Evolutionary conservation across 2,329 filamentous ascomycete genomes (phyloP), one percentile per base, ranked within the genome.

Genomic region (Cordyceps cicadae): DNA sequence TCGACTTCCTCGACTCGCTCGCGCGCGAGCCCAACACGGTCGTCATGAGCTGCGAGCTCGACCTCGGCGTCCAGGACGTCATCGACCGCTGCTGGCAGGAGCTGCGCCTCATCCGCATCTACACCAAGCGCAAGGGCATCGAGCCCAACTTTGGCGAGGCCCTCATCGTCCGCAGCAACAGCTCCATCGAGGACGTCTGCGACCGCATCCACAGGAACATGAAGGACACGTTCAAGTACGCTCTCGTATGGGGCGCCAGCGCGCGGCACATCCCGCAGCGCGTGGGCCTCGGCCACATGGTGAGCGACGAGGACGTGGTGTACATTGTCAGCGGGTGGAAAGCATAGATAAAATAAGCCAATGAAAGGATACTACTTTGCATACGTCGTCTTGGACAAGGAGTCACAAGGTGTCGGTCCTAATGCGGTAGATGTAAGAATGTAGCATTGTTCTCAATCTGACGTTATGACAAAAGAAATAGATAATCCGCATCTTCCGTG

Each of bases 171-270:
- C 83, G 95, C 62, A 86, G 81, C 71, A 89, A 92, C 68, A 91
- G 90, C 70, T 90, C 87, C 14, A 92, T 99, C 70, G 94, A 97
- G 76, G 93, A 99, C 74, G 94, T 99, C 11, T 99, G 94, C 75
- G 94, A 99, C 74, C 86, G 90, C 68, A 89, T 99, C 66, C 94
- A 99, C 77, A 82, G 94, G 64, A 94, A 86, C 29, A 78, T 99
- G 66, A 99, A 97, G 83, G 95, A 99, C 64, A 96, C 92, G 5
- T 99, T 97, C 82, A 99, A 97, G 80, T 97, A 97, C 77, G 95
- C 94, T 3, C 77, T 97, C 66, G 94, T 99, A 0, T 99, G 95
- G 95, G 94, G 94, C 5, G 92, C 92, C 19, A 97, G 93, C 74
- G 94, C 94, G 41, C 86, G 91, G 69, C 95, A 99, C 79, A 81